Evolutionary conservation across 768 basidiomycete species (phyloP), one percentile per base, ranked within the genome.

Genomic region (Suillus hirtellus): DNA sequence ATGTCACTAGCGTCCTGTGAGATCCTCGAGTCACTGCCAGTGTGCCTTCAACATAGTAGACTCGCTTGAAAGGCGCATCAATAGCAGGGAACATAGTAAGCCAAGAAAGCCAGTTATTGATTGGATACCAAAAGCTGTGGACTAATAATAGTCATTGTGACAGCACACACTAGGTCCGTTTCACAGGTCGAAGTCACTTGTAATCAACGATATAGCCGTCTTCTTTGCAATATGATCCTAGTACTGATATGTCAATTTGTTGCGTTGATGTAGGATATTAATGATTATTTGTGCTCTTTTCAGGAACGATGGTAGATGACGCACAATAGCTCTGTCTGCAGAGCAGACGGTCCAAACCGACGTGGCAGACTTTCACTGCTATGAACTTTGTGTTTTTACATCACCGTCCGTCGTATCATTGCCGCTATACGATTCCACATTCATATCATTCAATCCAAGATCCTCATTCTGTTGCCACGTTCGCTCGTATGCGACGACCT

Each of bases 401-500:
- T 19, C 35, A 12, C 27, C 59, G 54, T 63, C 65, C 38, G 44
- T 60, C 58, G 65, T 55, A 35, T 64, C 49, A 35, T 65, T 67
- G 40, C 27, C 68, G 12, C 52, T 9, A 9, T 43, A 43, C 8
- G 17, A 43, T 68, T 93, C 92, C 1, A 93, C 89, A 68, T 88
- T 87, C 73, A 94, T 95, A 69, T 94, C 93, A 68, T 95, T 94
- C 72, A 99, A 74, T 5, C 96, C 96, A 17, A 99, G 80, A 56
- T 95, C 93, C 73, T 99, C 97, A 69, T 99, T 95, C 80, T 99
- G 95, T 50, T 94, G 86, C 79, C 84, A 92, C 4, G 87, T 86
- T 58, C 97, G 82, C 49, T 95, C 92, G 71, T 99, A 99, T 61
- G 76, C 72, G 72, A 90, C 93, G 59, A 92, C 83, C 38, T 75